Base-by-base conservation (phyloP, 1,284 basidiomycete genomes). In the Papiliotrema laurentii region DNA sequence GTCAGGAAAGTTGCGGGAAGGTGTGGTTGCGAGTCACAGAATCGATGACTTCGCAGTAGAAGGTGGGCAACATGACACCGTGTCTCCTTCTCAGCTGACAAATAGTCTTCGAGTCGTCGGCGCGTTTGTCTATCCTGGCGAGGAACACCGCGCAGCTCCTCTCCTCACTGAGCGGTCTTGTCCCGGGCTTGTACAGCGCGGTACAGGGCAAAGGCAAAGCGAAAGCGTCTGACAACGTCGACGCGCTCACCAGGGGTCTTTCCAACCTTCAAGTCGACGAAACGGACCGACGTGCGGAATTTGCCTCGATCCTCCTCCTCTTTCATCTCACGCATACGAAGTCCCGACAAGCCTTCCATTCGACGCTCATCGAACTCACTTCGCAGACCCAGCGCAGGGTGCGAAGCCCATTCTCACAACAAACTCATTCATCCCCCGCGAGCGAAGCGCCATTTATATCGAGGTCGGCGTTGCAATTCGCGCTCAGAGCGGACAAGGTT, bases 1-100 rank as follows among this genome's bases (percentile, higher is more conserved):
- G 25, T 25, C 40, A 72, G 70, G 71, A 16, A 74, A 74, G 50
- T 55, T 74, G 18, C 54, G 72, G 30, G 72, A 74, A 56, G 72
- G 72, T 0, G 61, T 74, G 0, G 61, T 72, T 6, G 71, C 72
- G 7, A 64, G 65, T 10, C 42, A 55, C 19, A 55, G 72, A 11
- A 52, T 64, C 3, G 72, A 73, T 54, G 43, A 16, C 0, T 74
- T 74, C 42, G 68, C 72, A 1, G 59, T 73, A 5, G 63, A 72
- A 54, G 72, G 70, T 71, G 43, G 36, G 62, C 19, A 22, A 3
- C 19, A 4, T 6, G 5, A 22, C 5, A n/a, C 22, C 19, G 22
- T 34, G 19, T 39, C 22, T 34, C 13, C 14, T 26, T 16, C n/a
- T 34, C 24, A 22, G 35, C 46, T 56, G 33, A 59, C 27, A 21